Percentiles rank a stretch among this genome's conserved stretches.
Evolutionary conservation across 2,329 filamentous ascomycete species (phyloP).

Genomic region (Arthrobotrys sinensis): DNA sequence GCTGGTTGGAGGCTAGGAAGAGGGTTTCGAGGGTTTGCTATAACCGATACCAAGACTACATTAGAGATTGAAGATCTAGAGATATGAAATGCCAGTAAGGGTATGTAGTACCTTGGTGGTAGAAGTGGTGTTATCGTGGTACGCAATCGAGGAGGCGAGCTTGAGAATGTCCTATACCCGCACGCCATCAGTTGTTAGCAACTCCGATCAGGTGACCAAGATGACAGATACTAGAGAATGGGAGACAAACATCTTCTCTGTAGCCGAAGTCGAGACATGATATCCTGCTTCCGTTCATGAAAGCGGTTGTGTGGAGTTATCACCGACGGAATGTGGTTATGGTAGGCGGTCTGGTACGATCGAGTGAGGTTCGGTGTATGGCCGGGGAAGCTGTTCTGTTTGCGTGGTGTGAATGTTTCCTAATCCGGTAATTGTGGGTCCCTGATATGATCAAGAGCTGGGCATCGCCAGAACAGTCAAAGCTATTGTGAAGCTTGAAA

Average conservation of each 20-base stretch:
- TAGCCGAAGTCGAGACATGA: constrained; percentile 61
- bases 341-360: constrained; percentile 19
- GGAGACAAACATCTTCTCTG: constrained; percentile 57
- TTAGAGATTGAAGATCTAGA: constrained; percentile 29
- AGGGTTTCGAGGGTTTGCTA: constrained; percentile 59
- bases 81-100: background rate
- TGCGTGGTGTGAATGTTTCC: constrained; percentile 4
- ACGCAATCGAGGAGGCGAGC: constrained; percentile 59
- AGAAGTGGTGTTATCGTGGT: constrained; percentile 57
- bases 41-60: background rate
- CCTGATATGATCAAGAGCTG: background rate
- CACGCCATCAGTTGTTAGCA: constrained; percentile 34
- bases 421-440: constrained; percentile 28
- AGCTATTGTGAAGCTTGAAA: background rate
- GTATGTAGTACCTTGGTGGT: constrained; percentile 52
- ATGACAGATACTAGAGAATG: background rate
- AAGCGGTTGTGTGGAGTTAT: constrained; percentile 41
- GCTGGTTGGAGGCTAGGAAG: constrained; percentile 59
- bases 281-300: constrained; percentile 61
- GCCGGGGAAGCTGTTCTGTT: constrained; percentile 16
- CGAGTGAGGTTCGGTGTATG: constrained; percentile 15
- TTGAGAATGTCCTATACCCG: constrained; percentile 54
- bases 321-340: constrained; percentile 9
- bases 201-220: background rate
- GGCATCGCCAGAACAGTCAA: background rate